Evolutionary conservation across 78 protist genomes (phyloP).

Genomic region (Anaeramoeba ignava): DNA sequence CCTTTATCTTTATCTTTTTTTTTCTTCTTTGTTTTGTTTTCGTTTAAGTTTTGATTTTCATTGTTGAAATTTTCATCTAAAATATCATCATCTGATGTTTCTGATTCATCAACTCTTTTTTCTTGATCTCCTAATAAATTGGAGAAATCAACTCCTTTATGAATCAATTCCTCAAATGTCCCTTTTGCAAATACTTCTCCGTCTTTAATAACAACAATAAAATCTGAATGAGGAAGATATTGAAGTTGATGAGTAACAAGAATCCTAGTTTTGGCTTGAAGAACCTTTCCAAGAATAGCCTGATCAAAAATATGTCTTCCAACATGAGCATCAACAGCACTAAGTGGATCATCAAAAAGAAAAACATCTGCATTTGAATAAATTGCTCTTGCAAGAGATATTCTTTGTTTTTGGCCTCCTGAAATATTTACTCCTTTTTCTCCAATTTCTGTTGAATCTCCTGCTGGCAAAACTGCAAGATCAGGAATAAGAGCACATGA

Average conservation of each 20-base stretch:
- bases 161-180: slow-evolving; percentile 3
- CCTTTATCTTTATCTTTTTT: too few species aligned
- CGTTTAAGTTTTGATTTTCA: too few species aligned
- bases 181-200: slow-evolving; percentile 36
- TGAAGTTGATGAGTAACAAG: slow-evolving; percentile 70
- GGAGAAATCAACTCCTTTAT: too few species aligned
- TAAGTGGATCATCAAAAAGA: slow-evolving; percentile 73
- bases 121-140: too few species aligned
- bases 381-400: slow-evolving; percentile 86
- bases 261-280: slow-evolving; percentile 42
- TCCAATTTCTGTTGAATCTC: slow-evolving; percentile 78
- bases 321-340: slow-evolving; percentile 67
- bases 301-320: slow-evolving; percentile 60
- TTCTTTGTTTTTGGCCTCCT: slow-evolving; percentile 94
- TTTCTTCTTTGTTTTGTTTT: too few species aligned
- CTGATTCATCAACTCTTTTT: too few species aligned
- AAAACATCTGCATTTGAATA: slow-evolving; percentile 50
- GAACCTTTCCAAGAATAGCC: slow-evolving; percentile 40
- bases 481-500: slow-evolving; percentile 41
- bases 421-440: slow-evolving; percentile 84
- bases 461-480: slow-evolving; percentile 24
- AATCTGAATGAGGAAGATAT: slow-evolving; percentile 20
- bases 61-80: too few species aligned
- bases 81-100: too few species aligned
- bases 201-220: slow-evolving; percentile 33